phyloP scores from a whole-genome alignment of 1,284 basidiomycete genomes.

The Fistulinella cinereoalba region DNA sequence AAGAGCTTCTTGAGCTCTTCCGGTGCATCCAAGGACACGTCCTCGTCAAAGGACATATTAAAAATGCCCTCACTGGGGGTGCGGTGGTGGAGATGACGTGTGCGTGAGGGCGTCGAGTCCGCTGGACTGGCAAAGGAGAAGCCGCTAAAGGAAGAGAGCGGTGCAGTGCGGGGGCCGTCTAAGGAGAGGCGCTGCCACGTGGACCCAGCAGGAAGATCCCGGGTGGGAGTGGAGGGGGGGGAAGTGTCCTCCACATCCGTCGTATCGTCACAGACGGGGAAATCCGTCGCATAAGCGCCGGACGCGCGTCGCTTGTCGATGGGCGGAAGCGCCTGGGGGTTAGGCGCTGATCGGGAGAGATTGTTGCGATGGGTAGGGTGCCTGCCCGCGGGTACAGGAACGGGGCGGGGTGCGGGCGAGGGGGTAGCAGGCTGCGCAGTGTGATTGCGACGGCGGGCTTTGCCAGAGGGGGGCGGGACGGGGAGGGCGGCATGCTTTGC shows the following conservation, averaged over 20 bases:
- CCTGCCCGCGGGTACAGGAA: constrained; percentile 50
- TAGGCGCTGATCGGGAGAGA: constrained; percentile 35
- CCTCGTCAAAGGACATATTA: constrained; percentile 67
- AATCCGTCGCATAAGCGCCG: constrained; percentile 34
- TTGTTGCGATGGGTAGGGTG: constrained; percentile 36
- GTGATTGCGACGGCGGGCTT: constrained; percentile 50
- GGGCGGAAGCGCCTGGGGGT: constrained; percentile 10
- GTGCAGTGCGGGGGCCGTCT: constrained; percentile 51
- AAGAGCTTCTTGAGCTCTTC: constrained; percentile 41
- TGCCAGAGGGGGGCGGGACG: constrained; percentile 47
- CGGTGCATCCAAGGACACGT: constrained; percentile 43
- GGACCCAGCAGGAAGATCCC: constrained; percentile 23
- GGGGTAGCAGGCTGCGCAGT: constrained; percentile 23
- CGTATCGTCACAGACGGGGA: constrained; percentile 69
- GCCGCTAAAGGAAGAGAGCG: constrained; percentile 37
- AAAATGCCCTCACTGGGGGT: constrained; percentile 67
- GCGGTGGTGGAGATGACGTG: constrained; percentile 46
- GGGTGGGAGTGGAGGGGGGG: constrained; percentile 42
- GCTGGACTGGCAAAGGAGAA: constrained; percentile 39
- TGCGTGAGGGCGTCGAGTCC: constrained; percentile 33
- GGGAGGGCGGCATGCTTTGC: constrained; percentile 41
- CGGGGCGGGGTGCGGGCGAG: constrained; percentile 28
- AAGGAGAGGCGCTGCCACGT: constrained; percentile 36
- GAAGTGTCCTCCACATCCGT: constrained; percentile 44
- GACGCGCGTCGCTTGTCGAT: constrained; percentile 33